phyloP scores from a whole-genome alignment of 1,284 basidiomycete species.

The Gymnopus androsaceus region DNA sequence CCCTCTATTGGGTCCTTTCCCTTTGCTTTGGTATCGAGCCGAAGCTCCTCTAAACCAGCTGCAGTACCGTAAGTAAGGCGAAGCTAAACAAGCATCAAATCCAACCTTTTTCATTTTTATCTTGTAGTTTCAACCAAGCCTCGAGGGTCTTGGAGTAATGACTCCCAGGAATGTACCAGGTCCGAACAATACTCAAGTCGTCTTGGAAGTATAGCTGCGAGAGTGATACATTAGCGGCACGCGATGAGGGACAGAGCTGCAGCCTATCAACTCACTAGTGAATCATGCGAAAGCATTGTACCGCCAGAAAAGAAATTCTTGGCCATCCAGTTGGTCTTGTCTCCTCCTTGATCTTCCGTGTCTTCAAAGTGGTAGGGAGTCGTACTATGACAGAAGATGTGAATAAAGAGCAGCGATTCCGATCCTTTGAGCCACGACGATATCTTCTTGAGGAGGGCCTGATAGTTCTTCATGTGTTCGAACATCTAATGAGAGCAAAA shows the following conservation, averaged over 20 bases:
- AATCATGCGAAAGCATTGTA: constrained; percentile 70
- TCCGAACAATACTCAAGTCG: constrained; percentile 59
- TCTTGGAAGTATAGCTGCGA: constrained; percentile 68
- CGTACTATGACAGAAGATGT: constrained; percentile 73
- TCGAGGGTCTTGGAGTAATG: constrained; percentile 73
- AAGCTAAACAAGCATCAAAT: background rate
- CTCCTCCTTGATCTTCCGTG: background rate
- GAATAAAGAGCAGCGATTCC: constrained; percentile 64
- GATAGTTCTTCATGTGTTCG: constrained; percentile 83
- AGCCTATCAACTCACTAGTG: constrained; percentile 45
- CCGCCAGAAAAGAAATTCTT: constrained; percentile 77
- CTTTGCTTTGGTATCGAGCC: constrained; percentile 48
- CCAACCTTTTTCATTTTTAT: constrained; percentile 45
- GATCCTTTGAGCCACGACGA: constrained; percentile 63
- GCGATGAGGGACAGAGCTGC: background rate
- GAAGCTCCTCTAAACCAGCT: constrained; percentile 55
- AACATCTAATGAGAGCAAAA: constrained; percentile 58
- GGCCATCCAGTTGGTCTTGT: constrained; percentile 60
- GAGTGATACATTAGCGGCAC: no score
- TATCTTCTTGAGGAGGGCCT: constrained; percentile 65
- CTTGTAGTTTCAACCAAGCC: constrained; percentile 70
- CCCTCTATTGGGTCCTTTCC: constrained; percentile 54
- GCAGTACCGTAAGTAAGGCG: constrained; percentile 15
- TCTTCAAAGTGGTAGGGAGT: constrained; percentile 75
- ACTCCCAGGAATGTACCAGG: constrained; percentile 66